Evolutionary conservation across 257 asterid genomes (phyloP), one percentile per base, ranked within the genome.

Genomic region (Solanum gandarillasii): DNA sequence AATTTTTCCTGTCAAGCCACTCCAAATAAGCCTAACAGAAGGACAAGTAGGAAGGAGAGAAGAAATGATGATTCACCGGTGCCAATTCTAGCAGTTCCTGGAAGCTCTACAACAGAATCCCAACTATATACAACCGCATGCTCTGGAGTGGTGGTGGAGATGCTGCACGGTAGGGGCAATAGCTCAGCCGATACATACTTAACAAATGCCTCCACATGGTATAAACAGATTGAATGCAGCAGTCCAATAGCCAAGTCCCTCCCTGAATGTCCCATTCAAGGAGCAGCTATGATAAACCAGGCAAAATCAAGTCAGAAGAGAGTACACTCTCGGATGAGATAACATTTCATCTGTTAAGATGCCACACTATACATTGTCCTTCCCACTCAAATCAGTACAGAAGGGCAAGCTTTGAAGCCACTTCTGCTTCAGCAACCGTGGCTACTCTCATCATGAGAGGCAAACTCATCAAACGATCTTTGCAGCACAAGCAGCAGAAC

Each of bases 261-360:
- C 86, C 90, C 89, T 87, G 83, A 43, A 75, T 52, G 91, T 48
- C 87, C 60, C 21, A 89, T 87, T 62, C 88, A 73, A 88, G 90
- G 88, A 83, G 89, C 88, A 89, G 91, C 92, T 88, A 92, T 71
- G 86, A 86, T 76, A 87, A 87, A 88, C 91, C 90, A 88, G 92
- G 84, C 90, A 88, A 86, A 92, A 87, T 90, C 87, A 88, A 87
- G 94, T 92, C 75, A 83, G 93, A 90, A 70, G 83, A 85, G 85
- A 16, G 62, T 87, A 46, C 74, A 52, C 7, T 11, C 43, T 5
- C 14, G 31, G 74, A 73, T 74, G 73, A 60, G 90, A 81, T 46
- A 87, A 87, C 86, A 62, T 90, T 89, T 89, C 90, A 86, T 74
- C 81, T 90, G 83, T 36, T 84, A 60, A 88, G 88, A 48, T 74